Percentiles rank a stretch among this genome's conserved stretches.
These are phyloP conservation scores for Schrenkiella parvula DNA, from an alignment of 345 rosid genomes.

Conservation along the genomic window DNA sequence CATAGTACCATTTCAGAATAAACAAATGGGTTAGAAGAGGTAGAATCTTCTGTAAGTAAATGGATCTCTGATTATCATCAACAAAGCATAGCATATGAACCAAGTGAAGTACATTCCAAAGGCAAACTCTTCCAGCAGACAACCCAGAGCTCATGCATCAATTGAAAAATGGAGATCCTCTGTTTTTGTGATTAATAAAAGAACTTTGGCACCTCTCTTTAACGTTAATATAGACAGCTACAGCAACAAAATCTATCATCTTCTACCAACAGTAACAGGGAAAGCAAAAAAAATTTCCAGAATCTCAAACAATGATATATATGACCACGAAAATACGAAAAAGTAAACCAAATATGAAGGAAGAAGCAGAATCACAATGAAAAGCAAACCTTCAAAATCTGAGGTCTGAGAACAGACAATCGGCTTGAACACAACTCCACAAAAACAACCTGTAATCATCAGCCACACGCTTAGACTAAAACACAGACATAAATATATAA, in stretches of 20 bases:
- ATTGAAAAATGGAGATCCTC: background rate
- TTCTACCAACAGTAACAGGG: background rate
- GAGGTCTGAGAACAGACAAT: conserved; percentile 68
- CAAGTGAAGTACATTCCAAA: background rate
- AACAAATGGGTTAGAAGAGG: background rate
- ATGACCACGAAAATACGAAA: background rate
- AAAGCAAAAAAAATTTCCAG: too few species aligned
- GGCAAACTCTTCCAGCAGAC: background rate
- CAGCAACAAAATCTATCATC: background rate
- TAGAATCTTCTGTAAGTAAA: background rate
- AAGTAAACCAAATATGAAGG: conserved; percentile 1
- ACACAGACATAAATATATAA: background rate
- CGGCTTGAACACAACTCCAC: conserved; percentile 91
- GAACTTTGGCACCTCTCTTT: background rate
- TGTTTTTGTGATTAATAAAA: background rate
- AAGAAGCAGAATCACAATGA: conserved; percentile 13
- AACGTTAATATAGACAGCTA: background rate
- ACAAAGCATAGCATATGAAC: conserved; percentile 8
- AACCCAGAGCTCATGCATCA: conserved; percentile 5
- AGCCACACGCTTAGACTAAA: background rate
- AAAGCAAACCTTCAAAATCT: conserved; percentile 64
- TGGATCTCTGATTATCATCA: background rate
- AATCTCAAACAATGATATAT: background rate
- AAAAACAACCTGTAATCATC: conserved; percentile 69
- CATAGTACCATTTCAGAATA: background rate